Evolutionary conservation across 148 eudicot genomes (phyloP), one percentile per base, ranked within the genome.

Genomic region (Arbutus unedo): DNA sequence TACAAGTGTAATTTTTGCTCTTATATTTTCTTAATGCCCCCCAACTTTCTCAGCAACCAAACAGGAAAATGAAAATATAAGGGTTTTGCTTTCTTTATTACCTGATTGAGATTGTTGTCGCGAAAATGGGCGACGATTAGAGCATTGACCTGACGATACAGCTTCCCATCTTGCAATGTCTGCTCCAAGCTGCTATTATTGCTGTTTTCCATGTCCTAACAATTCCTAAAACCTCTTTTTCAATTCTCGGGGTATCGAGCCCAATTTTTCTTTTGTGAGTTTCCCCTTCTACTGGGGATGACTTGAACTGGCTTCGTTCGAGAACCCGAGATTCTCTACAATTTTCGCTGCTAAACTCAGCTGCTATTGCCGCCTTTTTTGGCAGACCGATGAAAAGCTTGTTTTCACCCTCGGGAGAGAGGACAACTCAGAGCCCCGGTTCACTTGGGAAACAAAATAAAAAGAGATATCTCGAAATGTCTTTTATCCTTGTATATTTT

Each of bases 111-210:
- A 90, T 93, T 91, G 79, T 89, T 90, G 82, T 92, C 91, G 55
- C 98, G 93, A 62, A 94, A 94, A 88, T 94, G 96, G 62, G 98
- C 93, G 55, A 93, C 94, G 59, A 94, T 89, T 6, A 93, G 83
- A 49, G 91, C 82, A 89, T 91, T 90, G 51, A 91, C 90, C 82
- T 91, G 87, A 55, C 98, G 92, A 78, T 77, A 89, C 45, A 94
- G 90, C 85, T 91, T 92, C 62, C 95, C 96, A 50, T 93, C 98
- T 55, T 86, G 93, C 82, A 94, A 81, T 48, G 87, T 85, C 84
- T 91, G 93, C 91, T 93, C 95, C 79, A 91, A 87, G 60, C 71
- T 67, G 78, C 83, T 62, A 80, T 25, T 25, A 78, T 84, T 90
- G 73, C 84, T 84, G 47, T 84, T 91, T 79, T 88, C 87, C 72